phyloP scores from a whole-genome alignment of 192 early-diverging fungal species.

The Cetraspora pellucida region DNA sequence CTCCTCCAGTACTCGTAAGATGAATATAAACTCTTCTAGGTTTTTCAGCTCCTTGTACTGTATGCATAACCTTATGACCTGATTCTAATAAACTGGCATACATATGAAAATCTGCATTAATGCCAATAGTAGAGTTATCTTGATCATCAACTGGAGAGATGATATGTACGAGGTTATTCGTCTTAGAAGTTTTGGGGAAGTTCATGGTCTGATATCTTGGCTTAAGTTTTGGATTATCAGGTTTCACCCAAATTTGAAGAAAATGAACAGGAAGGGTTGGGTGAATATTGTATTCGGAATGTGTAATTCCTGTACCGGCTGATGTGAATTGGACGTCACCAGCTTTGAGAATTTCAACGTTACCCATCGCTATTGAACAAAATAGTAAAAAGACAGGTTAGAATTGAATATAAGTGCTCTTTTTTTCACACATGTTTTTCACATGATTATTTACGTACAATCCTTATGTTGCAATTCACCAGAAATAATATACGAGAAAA shows the following conservation, averaged over 20 bases:
- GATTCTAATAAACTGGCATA: constrained; percentile 32
- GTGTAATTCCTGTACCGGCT: constrained; percentile 48
- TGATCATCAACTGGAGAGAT: not conserved
- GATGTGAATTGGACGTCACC: constrained; percentile 49
- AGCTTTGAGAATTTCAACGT: constrained; percentile 40
- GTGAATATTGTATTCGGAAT: constrained; percentile 43
- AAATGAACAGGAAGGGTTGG: constrained; percentile 35
- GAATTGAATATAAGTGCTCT: not conserved
- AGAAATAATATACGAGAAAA: constrained; percentile 48
- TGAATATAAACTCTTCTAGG: constrained; percentile 32
- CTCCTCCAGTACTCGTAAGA: not conserved
- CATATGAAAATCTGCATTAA: constrained; percentile 37
- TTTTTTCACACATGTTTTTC: not conserved
- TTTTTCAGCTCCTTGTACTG: not conserved
- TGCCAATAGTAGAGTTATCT: constrained; percentile 17
- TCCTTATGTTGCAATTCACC: constrained; percentile 48
- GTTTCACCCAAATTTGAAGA: constrained; percentile 43
- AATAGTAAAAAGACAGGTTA: not conserved
- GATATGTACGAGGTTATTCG: constrained; percentile 19
- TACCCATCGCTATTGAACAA: constrained; percentile 41
- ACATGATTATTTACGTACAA: constrained; percentile 37
- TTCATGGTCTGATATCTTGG: constrained; percentile 32
- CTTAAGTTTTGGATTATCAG: not conserved
- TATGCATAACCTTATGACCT: constrained; percentile 17
- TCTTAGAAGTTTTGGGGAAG: constrained; percentile 23